These are phyloP conservation scores for Fremontodendron californicum DNA, from an alignment of 345 rosid species.

Conservation along the genomic window DNA sequence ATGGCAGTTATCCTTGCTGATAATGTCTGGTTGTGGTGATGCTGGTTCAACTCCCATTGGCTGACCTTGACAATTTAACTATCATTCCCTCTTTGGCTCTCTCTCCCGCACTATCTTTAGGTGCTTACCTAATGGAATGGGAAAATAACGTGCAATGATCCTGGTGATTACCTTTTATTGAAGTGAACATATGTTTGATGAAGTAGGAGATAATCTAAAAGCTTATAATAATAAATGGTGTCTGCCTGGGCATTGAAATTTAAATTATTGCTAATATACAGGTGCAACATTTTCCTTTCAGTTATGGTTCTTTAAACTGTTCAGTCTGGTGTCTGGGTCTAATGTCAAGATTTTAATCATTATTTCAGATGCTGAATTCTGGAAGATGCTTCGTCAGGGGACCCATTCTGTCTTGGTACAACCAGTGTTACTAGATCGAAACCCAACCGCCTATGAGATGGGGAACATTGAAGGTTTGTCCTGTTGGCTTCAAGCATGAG, in stretches of 20 bases:
- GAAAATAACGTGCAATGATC: not conserved
- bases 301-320: conserved; percentile 4
- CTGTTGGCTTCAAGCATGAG: conserved; percentile 69
- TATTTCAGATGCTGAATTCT: conserved; percentile 48
- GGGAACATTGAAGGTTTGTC: conserved; percentile 46
- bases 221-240: not conserved
- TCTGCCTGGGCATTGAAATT: not conserved
- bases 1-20: conserved; percentile 5
- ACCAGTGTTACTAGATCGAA: conserved; percentile 41
- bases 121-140: conserved; percentile 3
- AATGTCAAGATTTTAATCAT: conserved; percentile 13
- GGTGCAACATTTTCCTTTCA: not conserved
- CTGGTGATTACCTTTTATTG: not conserved
- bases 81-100: not conserved
- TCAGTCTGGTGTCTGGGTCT: conserved; percentile 3
- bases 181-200: not conserved
- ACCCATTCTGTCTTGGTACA: conserved; percentile 63
- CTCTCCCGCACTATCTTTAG: not conserved
- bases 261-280: not conserved
- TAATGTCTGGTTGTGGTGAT: not conserved
- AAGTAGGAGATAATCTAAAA: not conserved
- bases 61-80: not conserved
- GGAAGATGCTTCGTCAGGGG: conserved; percentile 64
- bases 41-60: not conserved
- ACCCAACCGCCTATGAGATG: conserved; percentile 20